phyloP scores from a whole-genome alignment of 495 filamentous ascomycete genomes.

The Tuber borchii region DNA sequence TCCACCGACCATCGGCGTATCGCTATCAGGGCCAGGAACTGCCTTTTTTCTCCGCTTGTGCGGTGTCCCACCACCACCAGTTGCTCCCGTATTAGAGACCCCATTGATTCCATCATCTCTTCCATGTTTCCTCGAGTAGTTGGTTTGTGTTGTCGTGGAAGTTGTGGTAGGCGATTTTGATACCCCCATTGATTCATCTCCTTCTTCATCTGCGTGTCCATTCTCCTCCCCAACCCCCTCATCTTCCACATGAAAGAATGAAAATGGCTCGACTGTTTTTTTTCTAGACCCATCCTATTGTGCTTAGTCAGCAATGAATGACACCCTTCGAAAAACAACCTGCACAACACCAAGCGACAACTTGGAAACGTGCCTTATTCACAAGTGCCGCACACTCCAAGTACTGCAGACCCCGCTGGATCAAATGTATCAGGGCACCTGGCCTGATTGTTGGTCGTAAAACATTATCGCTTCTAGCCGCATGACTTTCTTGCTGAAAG shows the following conservation, averaged over 20 bases:
- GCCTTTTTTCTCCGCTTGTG: slow-evolving; percentile 40
- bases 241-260: slow-evolving; percentile 39
- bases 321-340: slow-evolving; percentile 19
- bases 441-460: slow-evolving; percentile 22
- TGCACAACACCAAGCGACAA: slow-evolving; percentile 32
- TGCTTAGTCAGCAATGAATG: slow-evolving; percentile 35
- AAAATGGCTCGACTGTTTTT: slow-evolving; percentile 36
- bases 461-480: slow-evolving; percentile 21
- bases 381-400: slow-evolving; percentile 39
- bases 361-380: slow-evolving; percentile 39
- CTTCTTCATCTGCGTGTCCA: slow-evolving; percentile 37
- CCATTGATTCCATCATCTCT: slow-evolving; percentile 40
- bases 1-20: slow-evolving; percentile 31
- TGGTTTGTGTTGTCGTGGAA: slow-evolving; percentile 32
- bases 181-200: slow-evolving; percentile 31
- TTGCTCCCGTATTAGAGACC: slow-evolving; percentile 15
- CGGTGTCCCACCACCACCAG: background rate
- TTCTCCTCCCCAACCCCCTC: slow-evolving; percentile 38
- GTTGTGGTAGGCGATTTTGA: slow-evolving; percentile 35
- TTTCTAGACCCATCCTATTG: slow-evolving; percentile 41
- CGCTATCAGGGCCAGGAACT: slow-evolving; percentile 23
- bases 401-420: slow-evolving; percentile 40
- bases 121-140: slow-evolving; percentile 40
- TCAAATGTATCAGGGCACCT: slow-evolving; percentile 37
- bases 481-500: slow-evolving; percentile 41